phyloP scores from a whole-genome alignment of 305 asterid species.

The Fraxinus paxiana region DNA sequence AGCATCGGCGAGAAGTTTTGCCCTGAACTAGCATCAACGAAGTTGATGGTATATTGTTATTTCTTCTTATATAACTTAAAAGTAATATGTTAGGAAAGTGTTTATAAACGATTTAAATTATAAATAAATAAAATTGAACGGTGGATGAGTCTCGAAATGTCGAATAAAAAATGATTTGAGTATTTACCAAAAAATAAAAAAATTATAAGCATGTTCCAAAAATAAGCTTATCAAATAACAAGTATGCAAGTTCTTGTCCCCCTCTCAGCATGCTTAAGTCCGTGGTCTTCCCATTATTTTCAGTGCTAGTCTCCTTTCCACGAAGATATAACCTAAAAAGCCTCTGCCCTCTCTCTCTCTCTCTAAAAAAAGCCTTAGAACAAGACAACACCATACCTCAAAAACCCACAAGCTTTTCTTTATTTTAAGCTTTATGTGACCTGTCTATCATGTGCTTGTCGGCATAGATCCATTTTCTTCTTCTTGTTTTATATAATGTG shows the following conservation, averaged over 20 bases:
- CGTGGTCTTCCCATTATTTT: conserved; percentile 22
- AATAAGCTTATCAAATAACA: background rate
- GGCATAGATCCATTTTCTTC: conserved; percentile 4
- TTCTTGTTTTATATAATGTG: conserved; percentile 19
- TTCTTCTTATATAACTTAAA: background rate
- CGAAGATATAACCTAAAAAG: background rate
- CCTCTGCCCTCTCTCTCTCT: background rate
- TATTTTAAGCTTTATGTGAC: conserved; percentile 39
- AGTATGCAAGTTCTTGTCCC: background rate
- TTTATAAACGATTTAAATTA: too few relatives aligned
- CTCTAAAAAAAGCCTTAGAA: conserved; percentile 20
- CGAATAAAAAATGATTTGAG: background rate
- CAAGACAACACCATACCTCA: conserved; percentile 52
- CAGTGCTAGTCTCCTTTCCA: conserved; percentile 23
- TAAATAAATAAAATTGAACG: background rate
- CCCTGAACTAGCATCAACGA: background rate
- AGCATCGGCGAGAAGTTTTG: background rate
- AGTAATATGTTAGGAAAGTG: background rate
- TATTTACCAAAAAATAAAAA: background rate
- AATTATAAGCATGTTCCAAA: background rate
- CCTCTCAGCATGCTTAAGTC: background rate
- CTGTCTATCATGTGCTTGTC: conserved; percentile 65
- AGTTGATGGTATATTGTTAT: background rate
- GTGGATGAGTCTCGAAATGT: background rate
- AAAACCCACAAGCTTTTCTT: conserved; percentile 47